A percentile compares a stretch with the other conserved stretches of the same genome.
phyloP scores from a whole-genome alignment of 1,284 basidiomycete genomes.

The Leccinum solheimii region DNA sequence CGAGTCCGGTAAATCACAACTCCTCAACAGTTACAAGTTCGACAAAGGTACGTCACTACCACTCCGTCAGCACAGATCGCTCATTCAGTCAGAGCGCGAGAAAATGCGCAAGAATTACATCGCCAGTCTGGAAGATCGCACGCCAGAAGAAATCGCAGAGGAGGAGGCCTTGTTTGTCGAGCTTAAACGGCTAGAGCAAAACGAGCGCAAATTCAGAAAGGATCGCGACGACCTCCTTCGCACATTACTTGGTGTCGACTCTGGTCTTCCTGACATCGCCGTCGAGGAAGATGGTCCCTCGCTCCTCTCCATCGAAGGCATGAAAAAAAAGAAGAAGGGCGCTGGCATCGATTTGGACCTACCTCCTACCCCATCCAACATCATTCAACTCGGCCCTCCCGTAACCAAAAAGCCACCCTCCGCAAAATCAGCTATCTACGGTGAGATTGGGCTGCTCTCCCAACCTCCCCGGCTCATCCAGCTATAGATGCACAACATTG shows the following conservation, averaged over 20 bases:
- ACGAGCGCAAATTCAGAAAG: constrained; percentile 82
- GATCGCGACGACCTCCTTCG: constrained; percentile 91
- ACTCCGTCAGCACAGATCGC: background rate
- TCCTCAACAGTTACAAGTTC: constrained; percentile 75
- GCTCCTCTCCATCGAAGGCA: constrained; percentile 39
- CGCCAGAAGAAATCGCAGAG: constrained; percentile 87
- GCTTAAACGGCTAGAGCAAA: constrained; percentile 92
- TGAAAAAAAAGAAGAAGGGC: constrained; percentile 51
- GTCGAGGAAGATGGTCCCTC: constrained; percentile 62
- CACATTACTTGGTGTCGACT: constrained; percentile 81
- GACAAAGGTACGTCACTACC: constrained; percentile 66
- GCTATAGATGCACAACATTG: constrained; percentile 68
- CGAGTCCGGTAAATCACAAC: constrained; percentile 64
- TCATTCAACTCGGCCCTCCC: constrained; percentile 44
- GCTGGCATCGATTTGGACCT: constrained; percentile 52
- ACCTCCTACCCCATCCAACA: constrained; percentile 54
- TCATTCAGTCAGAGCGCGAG: constrained; percentile 70
- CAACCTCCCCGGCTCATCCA: constrained; percentile 9
- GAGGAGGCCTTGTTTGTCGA: constrained; percentile 97
- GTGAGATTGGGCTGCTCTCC: constrained; percentile 38
- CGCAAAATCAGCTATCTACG: constrained; percentile 57
- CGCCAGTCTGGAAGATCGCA: constrained; percentile 80
- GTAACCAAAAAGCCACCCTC: constrained; percentile 47
- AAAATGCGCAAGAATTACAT: constrained; percentile 89
- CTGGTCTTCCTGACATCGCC: constrained; percentile 72